phyloP scores from a whole-genome alignment of 768 basidiomycete species.

The Termitomyces sp. region DNA sequence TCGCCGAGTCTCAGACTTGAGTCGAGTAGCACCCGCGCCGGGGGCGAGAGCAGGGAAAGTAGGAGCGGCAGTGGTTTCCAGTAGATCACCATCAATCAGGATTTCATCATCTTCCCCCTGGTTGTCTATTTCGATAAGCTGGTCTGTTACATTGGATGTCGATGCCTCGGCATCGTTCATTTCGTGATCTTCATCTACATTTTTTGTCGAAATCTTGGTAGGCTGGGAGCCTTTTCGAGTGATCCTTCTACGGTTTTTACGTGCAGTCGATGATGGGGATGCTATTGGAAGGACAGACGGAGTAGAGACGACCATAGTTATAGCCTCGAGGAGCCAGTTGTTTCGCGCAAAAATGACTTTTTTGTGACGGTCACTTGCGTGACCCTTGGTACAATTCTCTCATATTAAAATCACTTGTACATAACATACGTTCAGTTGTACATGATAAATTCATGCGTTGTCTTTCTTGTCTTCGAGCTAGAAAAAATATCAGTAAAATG shows the following conservation, averaged over 20 bases:
- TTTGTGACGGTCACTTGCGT: conserved; percentile 10
- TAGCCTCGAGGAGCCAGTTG: not conserved
- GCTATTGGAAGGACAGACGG: not conserved
- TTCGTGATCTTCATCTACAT: conserved; percentile 15
- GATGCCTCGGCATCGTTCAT: conserved; percentile 16
- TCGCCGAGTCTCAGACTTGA: conserved; percentile 82
- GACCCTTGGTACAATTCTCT: not conserved
- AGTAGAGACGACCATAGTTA: conserved; percentile 34
- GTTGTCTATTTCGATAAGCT: conserved; percentile 14
- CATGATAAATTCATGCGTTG: too few relatives aligned
- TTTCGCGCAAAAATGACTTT: conserved; percentile 5
- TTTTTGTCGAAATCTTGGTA: conserved; percentile 1
- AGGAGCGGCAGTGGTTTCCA: conserved; percentile 48
- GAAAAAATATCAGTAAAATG: too few relatives aligned
- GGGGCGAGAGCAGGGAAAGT: conserved; percentile 67
- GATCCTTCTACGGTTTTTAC: conserved; percentile 35
- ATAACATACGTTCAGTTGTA: too few relatives aligned
- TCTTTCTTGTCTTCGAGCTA: too few relatives aligned
- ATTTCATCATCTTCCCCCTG: conserved; percentile 55
- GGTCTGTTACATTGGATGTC: conserved; percentile 11
- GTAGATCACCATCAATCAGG: conserved; percentile 50
- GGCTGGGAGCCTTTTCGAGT: conserved; percentile 23
- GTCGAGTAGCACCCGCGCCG: conserved; percentile 44
- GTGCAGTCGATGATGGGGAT: conserved; percentile 12
- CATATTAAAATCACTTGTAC: too few relatives aligned